phyloP scores from a whole-genome alignment of 768 basidiomycete species.

The Pleurotus eryngii region DNA sequence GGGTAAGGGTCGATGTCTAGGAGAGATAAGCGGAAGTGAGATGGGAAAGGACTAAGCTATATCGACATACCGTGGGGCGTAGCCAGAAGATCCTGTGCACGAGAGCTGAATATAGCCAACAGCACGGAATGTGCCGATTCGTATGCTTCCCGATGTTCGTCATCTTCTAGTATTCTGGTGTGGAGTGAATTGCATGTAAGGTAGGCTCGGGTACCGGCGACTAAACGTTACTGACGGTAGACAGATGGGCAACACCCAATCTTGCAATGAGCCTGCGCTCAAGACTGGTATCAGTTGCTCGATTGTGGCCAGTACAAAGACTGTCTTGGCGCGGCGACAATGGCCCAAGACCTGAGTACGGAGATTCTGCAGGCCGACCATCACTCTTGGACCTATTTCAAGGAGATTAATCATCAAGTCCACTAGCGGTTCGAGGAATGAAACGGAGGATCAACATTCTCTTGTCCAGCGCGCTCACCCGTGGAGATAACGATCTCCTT shows the following conservation, averaged over 20 bases:
- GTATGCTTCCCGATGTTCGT: slow-evolving; percentile 64
- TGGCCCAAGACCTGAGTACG: slow-evolving; percentile 14
- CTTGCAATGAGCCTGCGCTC: slow-evolving; percentile 46
- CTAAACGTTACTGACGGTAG: slow-evolving; percentile 50
- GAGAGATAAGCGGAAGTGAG: not conserved
- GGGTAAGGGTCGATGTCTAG: not conserved
- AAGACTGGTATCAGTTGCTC: slow-evolving; percentile 76
- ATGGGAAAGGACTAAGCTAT: not conserved
- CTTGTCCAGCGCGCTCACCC: slow-evolving; percentile 1
- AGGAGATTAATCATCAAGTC: not conserved
- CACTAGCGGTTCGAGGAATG: not conserved
- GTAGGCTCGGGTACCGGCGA: slow-evolving; percentile 3
- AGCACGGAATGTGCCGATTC: slow-evolving; percentile 87
- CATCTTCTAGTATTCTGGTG: slow-evolving; percentile 1
- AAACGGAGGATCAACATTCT: slow-evolving; percentile 3
- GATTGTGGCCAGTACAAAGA: slow-evolving; percentile 68
- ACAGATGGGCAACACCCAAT: slow-evolving; percentile 57
- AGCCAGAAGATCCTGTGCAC: slow-evolving; percentile 35
- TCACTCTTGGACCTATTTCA: slow-evolving; percentile 1
- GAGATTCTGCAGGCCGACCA: slow-evolving; percentile 14
- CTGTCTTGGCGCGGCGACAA: slow-evolving; percentile 38
- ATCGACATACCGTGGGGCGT: not conserved
- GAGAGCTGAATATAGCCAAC: slow-evolving; percentile 66
- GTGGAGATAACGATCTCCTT: slow-evolving; percentile 4
- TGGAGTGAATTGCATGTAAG: not conserved